phyloP scores from a whole-genome alignment of 371 early-diverging fungal species.

The Mucor lusitanicus region DNA sequence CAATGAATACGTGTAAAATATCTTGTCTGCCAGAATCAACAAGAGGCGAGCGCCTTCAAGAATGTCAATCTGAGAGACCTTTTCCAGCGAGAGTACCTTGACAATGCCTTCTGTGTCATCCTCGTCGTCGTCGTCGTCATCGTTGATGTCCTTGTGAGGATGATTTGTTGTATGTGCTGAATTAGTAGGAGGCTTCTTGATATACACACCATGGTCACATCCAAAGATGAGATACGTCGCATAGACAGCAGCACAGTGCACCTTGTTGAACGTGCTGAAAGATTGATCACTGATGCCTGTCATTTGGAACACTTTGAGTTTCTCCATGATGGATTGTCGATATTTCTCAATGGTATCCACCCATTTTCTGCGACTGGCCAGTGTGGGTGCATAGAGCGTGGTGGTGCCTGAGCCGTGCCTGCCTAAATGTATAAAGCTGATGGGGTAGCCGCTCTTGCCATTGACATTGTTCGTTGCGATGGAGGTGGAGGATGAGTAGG shows the following conservation, averaged over 20 bases:
- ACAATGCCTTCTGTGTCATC: slow-evolving; percentile 34
- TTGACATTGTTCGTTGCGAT: neutral
- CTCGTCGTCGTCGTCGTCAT: neutral
- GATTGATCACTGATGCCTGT: slow-evolving; percentile 31
- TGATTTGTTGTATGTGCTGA: neutral
- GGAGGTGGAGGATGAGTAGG: neutral
- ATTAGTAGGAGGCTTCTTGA: slow-evolving; percentile 15
- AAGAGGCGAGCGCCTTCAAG: slow-evolving; percentile 74
- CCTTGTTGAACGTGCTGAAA: slow-evolving; percentile 36
- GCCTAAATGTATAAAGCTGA: slow-evolving; percentile 80
- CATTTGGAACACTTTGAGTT: slow-evolving; percentile 63
- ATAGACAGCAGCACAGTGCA: slow-evolving; percentile 31
- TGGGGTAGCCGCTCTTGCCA: slow-evolving; percentile 54
- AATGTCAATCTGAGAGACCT: slow-evolving; percentile 84
- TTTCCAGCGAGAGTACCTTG: slow-evolving; percentile 72
- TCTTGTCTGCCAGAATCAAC: slow-evolving; percentile 83
- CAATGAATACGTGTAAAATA: slow-evolving; percentile 73
- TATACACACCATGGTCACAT: slow-evolving; percentile 50
- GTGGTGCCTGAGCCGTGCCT: slow-evolving; percentile 65
- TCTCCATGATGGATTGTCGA: slow-evolving; percentile 58
- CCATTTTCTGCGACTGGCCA: slow-evolving; percentile 82
- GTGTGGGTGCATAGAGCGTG: slow-evolving; percentile 74
- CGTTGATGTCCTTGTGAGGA: neutral
- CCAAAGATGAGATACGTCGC: slow-evolving; percentile 39
- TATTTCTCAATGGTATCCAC: slow-evolving; percentile 79